Conservation (phyloP, 768 basidiomycete genomes). For the Amanita pallidorosea region DNA sequence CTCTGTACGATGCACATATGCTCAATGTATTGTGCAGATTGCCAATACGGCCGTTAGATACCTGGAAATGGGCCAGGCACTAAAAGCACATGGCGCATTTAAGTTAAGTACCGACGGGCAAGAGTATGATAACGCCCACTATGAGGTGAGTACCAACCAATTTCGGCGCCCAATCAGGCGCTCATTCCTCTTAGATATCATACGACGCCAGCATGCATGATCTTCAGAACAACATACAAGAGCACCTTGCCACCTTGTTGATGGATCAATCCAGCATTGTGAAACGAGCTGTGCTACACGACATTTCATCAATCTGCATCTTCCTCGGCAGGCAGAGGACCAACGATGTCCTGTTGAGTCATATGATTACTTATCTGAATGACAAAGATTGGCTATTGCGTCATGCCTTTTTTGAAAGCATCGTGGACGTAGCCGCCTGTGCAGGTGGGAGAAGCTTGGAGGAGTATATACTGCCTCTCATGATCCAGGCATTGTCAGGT, state of each 20-base stretch:
- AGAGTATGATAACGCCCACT: conserved; percentile 69
- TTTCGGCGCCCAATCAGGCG: background rate
- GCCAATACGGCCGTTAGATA: conserved; percentile 83
- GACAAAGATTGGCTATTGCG: conserved; percentile 90
- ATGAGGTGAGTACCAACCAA: conserved; percentile 46
- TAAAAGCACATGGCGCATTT: conserved; percentile 74
- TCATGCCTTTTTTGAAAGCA: conserved; percentile 89
- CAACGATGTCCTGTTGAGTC: conserved; percentile 88
- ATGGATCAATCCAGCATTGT: conserved; percentile 86
- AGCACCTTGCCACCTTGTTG: conserved; percentile 76
- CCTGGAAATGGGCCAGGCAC: conserved; percentile 87
- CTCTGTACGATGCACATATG: conserved; percentile 69
- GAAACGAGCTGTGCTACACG: conserved; percentile 80
- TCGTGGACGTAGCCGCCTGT: conserved; percentile 91
- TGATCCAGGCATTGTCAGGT: conserved; percentile 95
- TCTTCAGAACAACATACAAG: conserved; percentile 75
- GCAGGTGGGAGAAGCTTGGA: conserved; percentile 87
- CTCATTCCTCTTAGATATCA: conserved; percentile 47
- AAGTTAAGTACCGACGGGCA: conserved; percentile 51
- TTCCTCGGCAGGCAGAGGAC: conserved; percentile 91
- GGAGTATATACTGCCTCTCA: conserved; percentile 93
- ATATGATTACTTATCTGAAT: conserved; percentile 80
- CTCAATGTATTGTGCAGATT: conserved; percentile 75
- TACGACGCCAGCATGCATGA: conserved; percentile 86
- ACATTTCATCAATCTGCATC: conserved; percentile 83